A percentile compares a stretch with the other conserved stretches of the same genome.
Conservation (phyloP, 352 stramenopile genomes). For the Phytopythium sindhum region DNA sequence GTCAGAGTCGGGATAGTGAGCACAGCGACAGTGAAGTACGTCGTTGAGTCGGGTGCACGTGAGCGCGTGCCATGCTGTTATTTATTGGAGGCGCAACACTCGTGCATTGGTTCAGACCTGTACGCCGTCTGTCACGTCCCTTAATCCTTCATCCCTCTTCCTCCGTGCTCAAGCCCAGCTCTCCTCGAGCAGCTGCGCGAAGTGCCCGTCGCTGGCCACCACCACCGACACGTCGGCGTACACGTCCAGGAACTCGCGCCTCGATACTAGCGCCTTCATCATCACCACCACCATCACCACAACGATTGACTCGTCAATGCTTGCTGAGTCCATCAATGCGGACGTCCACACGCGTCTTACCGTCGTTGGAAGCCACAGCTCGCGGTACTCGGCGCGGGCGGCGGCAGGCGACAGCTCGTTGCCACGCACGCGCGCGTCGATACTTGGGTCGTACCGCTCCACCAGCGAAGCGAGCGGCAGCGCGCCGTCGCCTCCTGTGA, state of each 20-base stretch:
- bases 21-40: background rate
- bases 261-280: background rate
- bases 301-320: constrained; percentile 9
- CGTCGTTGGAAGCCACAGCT: constrained; percentile 30
- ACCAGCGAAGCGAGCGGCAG: constrained; percentile 44
- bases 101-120: background rate
- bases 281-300: background rate
- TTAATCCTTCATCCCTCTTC: background rate
- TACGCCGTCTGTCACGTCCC: too few relatives aligned
- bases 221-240: constrained; percentile 68
- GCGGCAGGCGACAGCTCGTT: constrained; percentile 31
- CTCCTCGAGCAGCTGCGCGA: constrained; percentile 63
- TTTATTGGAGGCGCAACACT: background rate
- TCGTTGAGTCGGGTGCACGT: background rate
- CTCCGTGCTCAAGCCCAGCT: constrained; percentile 49
- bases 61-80: background rate
- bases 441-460: constrained; percentile 47
- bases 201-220: constrained; percentile 55
- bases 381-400: constrained; percentile 39
- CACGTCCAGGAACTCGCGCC: constrained; percentile 61
- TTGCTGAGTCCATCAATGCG: too few relatives aligned
- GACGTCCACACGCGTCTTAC: background rate
- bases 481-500: constrained; percentile 31
- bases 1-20: background rate
- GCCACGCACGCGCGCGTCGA: constrained; percentile 52